Percentiles rank a stretch among this genome's conserved stretches.
Evolutionary conservation across 2,329 filamentous ascomycete species (phyloP).

Genomic region (Neofusicoccum sp.): DNA sequence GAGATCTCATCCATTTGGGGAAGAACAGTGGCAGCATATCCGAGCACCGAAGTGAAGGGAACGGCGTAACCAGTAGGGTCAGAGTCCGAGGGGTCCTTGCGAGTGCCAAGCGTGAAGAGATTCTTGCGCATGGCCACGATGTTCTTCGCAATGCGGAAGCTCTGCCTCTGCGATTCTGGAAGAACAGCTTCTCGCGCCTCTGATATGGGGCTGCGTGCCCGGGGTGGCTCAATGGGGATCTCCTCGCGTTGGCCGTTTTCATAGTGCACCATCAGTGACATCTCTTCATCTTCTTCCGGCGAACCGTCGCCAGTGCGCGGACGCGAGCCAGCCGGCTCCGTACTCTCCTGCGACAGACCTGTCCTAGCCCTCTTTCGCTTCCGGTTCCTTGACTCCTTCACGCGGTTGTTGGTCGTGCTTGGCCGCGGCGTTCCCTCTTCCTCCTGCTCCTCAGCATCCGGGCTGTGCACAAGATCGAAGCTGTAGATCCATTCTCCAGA

Average conservation of each 20-base stretch:
- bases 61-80: conserved; percentile 41
- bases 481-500: conserved; percentile 65
- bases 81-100: conserved; percentile 23
- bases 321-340: conserved; percentile 46
- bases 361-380: conserved; percentile 59
- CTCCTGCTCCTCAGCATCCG: conserved; percentile 51
- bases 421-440: not conserved
- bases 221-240: conserved; percentile 46
- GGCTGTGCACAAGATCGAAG: conserved; percentile 61
- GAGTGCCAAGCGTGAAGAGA: conserved; percentile 50
- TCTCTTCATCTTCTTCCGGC: conserved; percentile 38
- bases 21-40: conserved; percentile 44
- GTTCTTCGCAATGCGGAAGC: conserved; percentile 56
- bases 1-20: conserved; percentile 58
- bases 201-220: conserved; percentile 30
- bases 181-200: conserved; percentile 47
- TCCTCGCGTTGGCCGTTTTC: conserved; percentile 61
- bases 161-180: conserved; percentile 51
- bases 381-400: conserved; percentile 37
- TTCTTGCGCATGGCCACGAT: conserved; percentile 55
- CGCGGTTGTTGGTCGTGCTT: conserved; percentile 13
- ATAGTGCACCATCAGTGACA: conserved; percentile 57
- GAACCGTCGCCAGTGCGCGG: conserved; percentile 46
- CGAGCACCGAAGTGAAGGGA: conserved; percentile 40
- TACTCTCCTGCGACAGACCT: conserved; percentile 41